These are phyloP conservation scores for Skeletonema marinoi DNA, from an alignment of 108 stramenopile species.

Conservation along the genomic window DNA sequence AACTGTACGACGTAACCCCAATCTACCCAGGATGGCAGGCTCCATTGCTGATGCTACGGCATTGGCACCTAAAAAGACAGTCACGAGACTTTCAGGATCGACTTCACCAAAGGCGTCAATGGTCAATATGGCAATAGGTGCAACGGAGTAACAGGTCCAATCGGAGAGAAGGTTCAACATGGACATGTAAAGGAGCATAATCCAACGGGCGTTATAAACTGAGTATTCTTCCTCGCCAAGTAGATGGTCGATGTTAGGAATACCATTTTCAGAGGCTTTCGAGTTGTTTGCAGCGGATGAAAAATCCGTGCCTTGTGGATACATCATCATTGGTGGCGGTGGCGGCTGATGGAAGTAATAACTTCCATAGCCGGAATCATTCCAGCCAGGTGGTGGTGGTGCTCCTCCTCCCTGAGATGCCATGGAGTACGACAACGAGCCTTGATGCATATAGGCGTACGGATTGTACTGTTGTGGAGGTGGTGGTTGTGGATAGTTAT, in stretches of 20 bases:
- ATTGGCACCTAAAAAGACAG: slow-evolving; percentile 80
- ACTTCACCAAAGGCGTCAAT: slow-evolving; percentile 77
- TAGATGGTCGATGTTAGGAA: not conserved
- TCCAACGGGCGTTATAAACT: slow-evolving; percentile 36
- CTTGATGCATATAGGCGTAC: not conserved
- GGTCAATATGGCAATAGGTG: slow-evolving; percentile 79
- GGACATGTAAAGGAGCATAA: slow-evolving; percentile 88
- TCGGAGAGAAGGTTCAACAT: slow-evolving; percentile 84
- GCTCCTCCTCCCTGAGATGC: not conserved
- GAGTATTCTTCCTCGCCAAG: slow-evolving; percentile 21
- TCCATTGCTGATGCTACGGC: slow-evolving; percentile 79
- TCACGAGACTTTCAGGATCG: slow-evolving; percentile 83
- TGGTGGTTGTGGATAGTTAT: not conserved
- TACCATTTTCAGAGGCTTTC: not conserved
- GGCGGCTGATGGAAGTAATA: not conserved
- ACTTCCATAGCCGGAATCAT: not conserved
- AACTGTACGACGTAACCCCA: slow-evolving; percentile 80
- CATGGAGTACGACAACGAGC: not conserved
- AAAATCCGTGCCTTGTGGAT: not conserved
- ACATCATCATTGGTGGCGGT: slow-evolving; percentile 5
- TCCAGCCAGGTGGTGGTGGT: not conserved
- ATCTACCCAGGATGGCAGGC: slow-evolving; percentile 78
- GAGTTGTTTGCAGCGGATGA: not conserved
- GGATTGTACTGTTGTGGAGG: slow-evolving; percentile 1
- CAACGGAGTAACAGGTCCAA: slow-evolving; percentile 91